Base-by-base conservation (phyloP, 2,329 filamentous ascomycete species). In the Pestalotiopsis sp. region DNA sequence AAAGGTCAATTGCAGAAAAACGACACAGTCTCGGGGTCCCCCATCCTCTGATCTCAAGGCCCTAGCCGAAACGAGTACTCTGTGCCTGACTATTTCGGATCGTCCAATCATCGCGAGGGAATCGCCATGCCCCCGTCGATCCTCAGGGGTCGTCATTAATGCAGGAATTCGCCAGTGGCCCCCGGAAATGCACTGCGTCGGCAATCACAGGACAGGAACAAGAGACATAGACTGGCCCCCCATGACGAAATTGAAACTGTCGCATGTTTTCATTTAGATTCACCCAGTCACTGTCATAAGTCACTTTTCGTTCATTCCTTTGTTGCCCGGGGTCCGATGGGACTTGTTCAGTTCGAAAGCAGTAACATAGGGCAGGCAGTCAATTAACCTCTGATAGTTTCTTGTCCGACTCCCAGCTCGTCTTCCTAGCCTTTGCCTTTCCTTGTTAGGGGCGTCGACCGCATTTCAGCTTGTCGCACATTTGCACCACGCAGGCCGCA, bases 211-310 rank as follows among this genome's bases (percentile, higher is more conserved):
- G 59, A 62, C 59, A 62, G 45, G 17, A 20, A 52, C 45, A 52
- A n/a, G 45, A 52, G 17, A 52, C 7, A 52, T 17, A 52, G 45
- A 52, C 17, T 52, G 45, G 23, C 23, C 40, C 25, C 62, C 49
- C 63, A 66, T 66, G 49, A 66, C 63, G 63, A 45, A 36, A 58
- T 66, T 66, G 63, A 66, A 66, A 66, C 63, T 66, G 63, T 58
- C 49, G 63, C 61, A 40, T 49, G 61, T 64, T 66, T 58, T 56
- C 62, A 45, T 27, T 52, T 65, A 65, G 62, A 65, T 65, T 45
- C 62, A 52, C 62, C 17, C 59, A 40, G 13, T 40, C 31, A 14
- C 59, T 17, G 31, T 40, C 27, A 36, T 36, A 38, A n/a, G 59
- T 45, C 61, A 38, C 41, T 36, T 62, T 13, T 20, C 12, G 31